phyloP scores from a whole-genome alignment of 345 rosid genomes.

The Salix viminalis region DNA sequence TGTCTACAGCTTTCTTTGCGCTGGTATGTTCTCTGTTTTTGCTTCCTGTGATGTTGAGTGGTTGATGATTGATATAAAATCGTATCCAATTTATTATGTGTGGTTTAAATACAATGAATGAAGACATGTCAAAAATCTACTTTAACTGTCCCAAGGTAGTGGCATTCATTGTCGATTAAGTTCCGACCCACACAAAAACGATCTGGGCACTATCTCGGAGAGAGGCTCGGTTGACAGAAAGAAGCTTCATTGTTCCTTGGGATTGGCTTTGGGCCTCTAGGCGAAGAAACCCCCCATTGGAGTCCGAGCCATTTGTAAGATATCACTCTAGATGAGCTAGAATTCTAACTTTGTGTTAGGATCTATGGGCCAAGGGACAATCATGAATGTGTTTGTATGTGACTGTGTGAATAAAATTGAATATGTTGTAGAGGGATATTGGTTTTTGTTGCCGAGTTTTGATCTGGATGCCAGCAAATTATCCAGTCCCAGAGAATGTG shows the following conservation, averaged over 20 bases:
- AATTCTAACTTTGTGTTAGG: no score
- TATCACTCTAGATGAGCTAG: no score
- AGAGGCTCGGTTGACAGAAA: neutral
- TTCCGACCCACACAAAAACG: neutral
- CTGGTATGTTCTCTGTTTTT: slow-evolving; percentile 44
- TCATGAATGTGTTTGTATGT: neutral
- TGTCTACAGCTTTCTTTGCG: slow-evolving; percentile 66
- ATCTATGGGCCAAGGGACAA: no score
- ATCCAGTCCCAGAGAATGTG: neutral
- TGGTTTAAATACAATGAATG: no score
- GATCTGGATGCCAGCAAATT: neutral
- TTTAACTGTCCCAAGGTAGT: neutral
- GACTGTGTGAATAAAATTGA: neutral
- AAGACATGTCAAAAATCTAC: no score
- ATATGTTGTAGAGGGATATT: neutral
- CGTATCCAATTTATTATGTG: no score
- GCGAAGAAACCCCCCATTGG: no score
- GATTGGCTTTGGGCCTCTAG: no score
- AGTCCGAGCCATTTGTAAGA: no score
- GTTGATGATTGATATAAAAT: neutral
- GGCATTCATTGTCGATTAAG: slow-evolving; percentile 1
- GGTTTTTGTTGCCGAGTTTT: neutral
- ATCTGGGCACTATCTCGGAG: neutral
- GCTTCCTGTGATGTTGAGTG: neutral
- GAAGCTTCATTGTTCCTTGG: no score